Base-by-base conservation (phyloP, 1,284 basidiomycete species). In the Polyporus tsugae region DNA sequence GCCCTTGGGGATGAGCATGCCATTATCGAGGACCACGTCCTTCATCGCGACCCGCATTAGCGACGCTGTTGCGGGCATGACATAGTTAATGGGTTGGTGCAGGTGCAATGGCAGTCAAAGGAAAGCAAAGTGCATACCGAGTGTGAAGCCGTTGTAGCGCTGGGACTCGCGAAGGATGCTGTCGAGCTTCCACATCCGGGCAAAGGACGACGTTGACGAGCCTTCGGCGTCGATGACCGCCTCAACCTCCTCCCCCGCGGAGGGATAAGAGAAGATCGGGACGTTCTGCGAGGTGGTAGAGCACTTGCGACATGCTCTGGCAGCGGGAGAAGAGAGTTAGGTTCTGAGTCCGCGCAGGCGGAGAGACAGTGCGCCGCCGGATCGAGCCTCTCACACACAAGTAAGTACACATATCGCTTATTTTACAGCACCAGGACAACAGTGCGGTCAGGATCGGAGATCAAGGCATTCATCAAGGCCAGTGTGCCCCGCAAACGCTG, bases 121-220 rank as follows among this genome's bases (percentile, higher is more conserved):
- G 10, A 72, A 33, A 0, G 81, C 7, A 49, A 36, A 41, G 4
- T 22, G n/a, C 53, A 9, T n/a, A 66, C 67, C 52, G n/a, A 63
- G 35, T 38, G 55, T 62, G n/a, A 69, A 59, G 36, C 80, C 78
- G 44, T 79, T 74, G n/a, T 80, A 57, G 1, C 85, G 78, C 63
- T 80, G 78, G 2, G 78, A 76, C 71, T 87, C 86, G 58, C 78
- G 80, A n/a, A 87, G 38, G 73, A 87, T 85, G 70, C 85, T 87
- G 72, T 87, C 85, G 1, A 85, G 62, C 67, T 81, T 83, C 60
- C 71, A 73, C 82, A 87, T 83, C 63, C 80, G 81, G 42, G 69
- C 75, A 39, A 87, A 65, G 0, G 81, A 78, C 0, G 66, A 73
- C 69, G 83, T 85, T 5, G 83, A 80, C 84, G 85, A 85, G 0